Evolutionary conservation across 108 stramenopile species (phyloP).

Genomic region (Fragilariopsis cylindrus): DNA sequence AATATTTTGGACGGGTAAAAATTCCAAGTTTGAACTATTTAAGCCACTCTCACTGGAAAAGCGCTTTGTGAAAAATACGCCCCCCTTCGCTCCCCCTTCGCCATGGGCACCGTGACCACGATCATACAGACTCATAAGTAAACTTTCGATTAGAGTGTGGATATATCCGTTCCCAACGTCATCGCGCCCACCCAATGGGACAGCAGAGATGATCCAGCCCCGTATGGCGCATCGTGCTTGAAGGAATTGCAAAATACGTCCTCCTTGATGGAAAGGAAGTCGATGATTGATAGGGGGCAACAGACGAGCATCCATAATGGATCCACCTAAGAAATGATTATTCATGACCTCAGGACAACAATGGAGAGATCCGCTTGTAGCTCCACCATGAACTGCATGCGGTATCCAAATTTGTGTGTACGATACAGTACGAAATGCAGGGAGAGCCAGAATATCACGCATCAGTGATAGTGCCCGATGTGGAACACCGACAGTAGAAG

Average conservation of each 20-base stretch:
- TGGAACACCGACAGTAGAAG: slow-evolving; percentile 73
- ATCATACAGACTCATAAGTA: slow-evolving; percentile 86
- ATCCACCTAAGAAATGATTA: slow-evolving; percentile 83
- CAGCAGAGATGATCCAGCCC: slow-evolving; percentile 74
- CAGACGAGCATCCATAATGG: slow-evolving; percentile 78
- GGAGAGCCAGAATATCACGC: slow-evolving; percentile 81
- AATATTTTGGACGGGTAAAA: slow-evolving; percentile 80
- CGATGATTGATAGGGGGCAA: slow-evolving; percentile 73
- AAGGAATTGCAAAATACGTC: slow-evolving; percentile 72
- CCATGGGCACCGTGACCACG: slow-evolving; percentile 84
- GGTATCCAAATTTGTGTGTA: slow-evolving; percentile 91
- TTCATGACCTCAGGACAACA: slow-evolving; percentile 74
- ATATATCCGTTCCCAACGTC: slow-evolving; percentile 87
- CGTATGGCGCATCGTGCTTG: slow-evolving; percentile 83
- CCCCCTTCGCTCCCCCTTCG: slow-evolving; percentile 73
- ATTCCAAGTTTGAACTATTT: slow-evolving; percentile 81
- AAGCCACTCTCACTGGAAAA: slow-evolving; percentile 76
- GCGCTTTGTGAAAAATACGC: slow-evolving; percentile 69
- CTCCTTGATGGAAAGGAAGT: slow-evolving; percentile 71
- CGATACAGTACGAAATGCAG: slow-evolving; percentile 73
- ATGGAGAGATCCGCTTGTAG: slow-evolving; percentile 64
- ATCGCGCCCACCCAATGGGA: slow-evolving; percentile 74
- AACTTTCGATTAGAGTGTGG: slow-evolving; percentile 63
- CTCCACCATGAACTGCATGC: slow-evolving; percentile 79
- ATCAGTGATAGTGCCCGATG: slow-evolving; percentile 83